Evolutionary conservation across 805 yeast genomes (phyloP).

Genomic region (Teunomyces gatunensis): DNA sequence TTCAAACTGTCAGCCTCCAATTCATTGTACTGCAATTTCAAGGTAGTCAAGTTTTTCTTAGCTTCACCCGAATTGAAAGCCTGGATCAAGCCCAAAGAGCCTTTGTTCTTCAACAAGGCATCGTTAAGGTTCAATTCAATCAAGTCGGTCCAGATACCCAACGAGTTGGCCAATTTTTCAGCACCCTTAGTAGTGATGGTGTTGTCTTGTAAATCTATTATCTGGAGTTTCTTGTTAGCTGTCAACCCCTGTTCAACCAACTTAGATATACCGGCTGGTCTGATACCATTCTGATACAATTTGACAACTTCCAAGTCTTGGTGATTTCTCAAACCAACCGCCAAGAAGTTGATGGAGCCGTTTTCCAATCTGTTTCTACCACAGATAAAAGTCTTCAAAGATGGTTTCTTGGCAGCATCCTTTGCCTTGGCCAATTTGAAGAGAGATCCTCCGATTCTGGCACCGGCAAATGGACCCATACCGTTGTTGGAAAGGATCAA

Average conservation of each 20-base stretch:
- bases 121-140: slow-evolving; percentile 85
- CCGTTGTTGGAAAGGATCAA: slow-evolving; percentile 92
- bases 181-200: slow-evolving; percentile 82
- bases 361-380: slow-evolving; percentile 97
- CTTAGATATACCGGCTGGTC: slow-evolving; percentile 86
- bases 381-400: slow-evolving; percentile 84
- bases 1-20: slow-evolving; percentile 65
- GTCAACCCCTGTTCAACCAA: slow-evolving; percentile 72
- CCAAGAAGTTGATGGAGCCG: slow-evolving; percentile 83
- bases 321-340: slow-evolving; percentile 83
- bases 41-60: slow-evolving; percentile 46
- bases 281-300: slow-evolving; percentile 93
- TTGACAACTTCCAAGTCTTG: slow-evolving; percentile 67
- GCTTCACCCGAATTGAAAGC: slow-evolving; percentile 39
- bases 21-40: slow-evolving; percentile 88
- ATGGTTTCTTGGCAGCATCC: slow-evolving; percentile 43
- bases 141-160: slow-evolving; percentile 64
- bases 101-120: slow-evolving; percentile 77
- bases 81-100: slow-evolving; percentile 57
- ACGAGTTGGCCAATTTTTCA: slow-evolving; percentile 37
- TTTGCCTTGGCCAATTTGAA: slow-evolving; percentile 69
- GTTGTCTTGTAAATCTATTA: slow-evolving; percentile 89
- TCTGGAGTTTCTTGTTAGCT: slow-evolving; percentile 56
- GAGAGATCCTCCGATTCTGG: slow-evolving; percentile 85
- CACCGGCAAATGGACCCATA: slow-evolving; percentile 97